Evolutionary conservation across 257 asterid species (phyloP).

Genomic region (Nicotiana sylvestris): DNA sequence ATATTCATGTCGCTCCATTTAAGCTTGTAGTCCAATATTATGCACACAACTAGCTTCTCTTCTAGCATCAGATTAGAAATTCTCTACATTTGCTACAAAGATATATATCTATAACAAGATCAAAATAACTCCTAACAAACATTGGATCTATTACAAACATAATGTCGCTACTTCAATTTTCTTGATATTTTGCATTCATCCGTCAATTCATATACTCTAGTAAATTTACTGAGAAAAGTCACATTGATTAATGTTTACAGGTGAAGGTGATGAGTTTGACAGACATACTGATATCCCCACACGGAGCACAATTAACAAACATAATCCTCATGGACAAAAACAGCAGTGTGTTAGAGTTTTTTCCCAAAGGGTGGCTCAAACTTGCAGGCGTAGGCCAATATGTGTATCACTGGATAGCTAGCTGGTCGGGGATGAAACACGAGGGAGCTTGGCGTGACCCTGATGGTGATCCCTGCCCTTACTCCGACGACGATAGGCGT

Average conservation of each 20-base stretch:
- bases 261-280: conserved; percentile 60
- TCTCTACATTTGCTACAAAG: too few species aligned
- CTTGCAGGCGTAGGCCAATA: conserved; percentile 67
- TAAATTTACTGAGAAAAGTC: too few species aligned
- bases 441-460: conserved; percentile 77
- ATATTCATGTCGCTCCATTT: too few species aligned
- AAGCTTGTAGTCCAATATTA: too few species aligned
- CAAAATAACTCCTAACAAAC: too few species aligned
- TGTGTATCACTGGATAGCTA: conserved; percentile 68
- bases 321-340: conserved; percentile 67
- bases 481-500: conserved; percentile 46
- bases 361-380: conserved; percentile 72
- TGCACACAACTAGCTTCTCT: too few species aligned
- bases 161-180: too few species aligned
- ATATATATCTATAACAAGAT: too few species aligned
- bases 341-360: conserved; percentile 66
- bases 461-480: conserved; percentile 42
- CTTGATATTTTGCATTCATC: too few species aligned
- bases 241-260: conserved; percentile 17
- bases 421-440: conserved; percentile 74
- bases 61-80: too few species aligned
- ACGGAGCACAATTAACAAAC: conserved; percentile 76
- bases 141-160: too few species aligned
- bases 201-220: too few species aligned
- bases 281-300: conserved; percentile 65